Evolutionary conservation across 169 alveolate genomes (phyloP), one percentile per base, ranked within the genome.

Genomic region (Plasmodium chabaudi): DNA sequence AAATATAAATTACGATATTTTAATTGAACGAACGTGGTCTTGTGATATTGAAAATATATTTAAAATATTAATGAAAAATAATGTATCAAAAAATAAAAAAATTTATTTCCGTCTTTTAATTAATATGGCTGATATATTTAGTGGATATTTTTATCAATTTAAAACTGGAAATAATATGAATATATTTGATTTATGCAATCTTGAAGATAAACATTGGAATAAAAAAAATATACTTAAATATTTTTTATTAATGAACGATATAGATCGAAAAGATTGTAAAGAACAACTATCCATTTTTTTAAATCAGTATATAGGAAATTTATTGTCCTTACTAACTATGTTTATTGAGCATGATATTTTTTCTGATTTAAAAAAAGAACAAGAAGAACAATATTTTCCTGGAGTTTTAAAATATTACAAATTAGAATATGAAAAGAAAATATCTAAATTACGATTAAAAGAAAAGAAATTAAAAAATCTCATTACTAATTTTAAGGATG

Each of bases 21-120:
- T 84, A 57, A 84, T 84, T 25, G 91, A 84, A 69, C 61, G 87
- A 13, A 69, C 91, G 3, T 84, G 91, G 91, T 46, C 87, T 70
- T 23, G 68, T 17, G 46, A 9, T 63, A 69, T 84, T 21, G 87
- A 84, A n/a, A 84, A 84, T 47, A 46, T 69, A 25, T 84, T 84
- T 72, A 55, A 70, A 69, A 72, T 73, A 1, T 67, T 84, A 59
- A 51, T 84, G 75, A 51, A 69, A 84, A 68, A 57, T 19, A 84
- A 84, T 21, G 44, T 84, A 59, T 10, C 56, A 61, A 69, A 84
- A 61, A 72, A 84, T 57, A 68, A 84, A 57, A 84, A 84, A 46
- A 61, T 84, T 27, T 69, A 74, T 69, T 69, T 84, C 13, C 84
- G 91, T 9, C 91, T 84, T 69, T 47, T 84, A 84, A 84, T 84